Conservation (phyloP, 2,329 filamentous ascomycete genomes). For the Aspergillus texensis region DNA sequence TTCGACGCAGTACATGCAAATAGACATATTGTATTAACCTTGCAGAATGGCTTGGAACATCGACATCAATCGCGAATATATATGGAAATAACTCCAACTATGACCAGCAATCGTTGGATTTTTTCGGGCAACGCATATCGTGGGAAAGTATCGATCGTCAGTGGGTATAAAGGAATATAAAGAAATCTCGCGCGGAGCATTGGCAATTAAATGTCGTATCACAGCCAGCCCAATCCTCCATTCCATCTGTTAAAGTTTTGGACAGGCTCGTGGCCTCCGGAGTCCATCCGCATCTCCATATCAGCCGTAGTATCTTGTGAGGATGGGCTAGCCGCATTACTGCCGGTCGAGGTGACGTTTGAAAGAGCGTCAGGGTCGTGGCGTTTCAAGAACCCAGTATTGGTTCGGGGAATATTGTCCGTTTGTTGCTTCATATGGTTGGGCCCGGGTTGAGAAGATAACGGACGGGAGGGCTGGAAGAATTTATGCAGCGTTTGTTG, state of each 20-base stretch:
- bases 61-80: not conserved
- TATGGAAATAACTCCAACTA: not conserved
- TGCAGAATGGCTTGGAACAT: not conserved
- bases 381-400: conserved; percentile 23
- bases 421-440: conserved; percentile 19
- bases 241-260: conserved; percentile 28
- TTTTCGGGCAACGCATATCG: not conserved
- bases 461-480: conserved; percentile 35
- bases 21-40: not conserved
- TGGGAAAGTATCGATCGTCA: not conserved
- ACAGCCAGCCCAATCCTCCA: conserved; percentile 38
- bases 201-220: conserved; percentile 5
- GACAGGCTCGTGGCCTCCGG: conserved; percentile 25
- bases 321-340: conserved; percentile 27
- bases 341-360: conserved; percentile 20
- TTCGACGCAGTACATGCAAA: not conserved
- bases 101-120: conserved; percentile 7
- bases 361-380: conserved; percentile 22
- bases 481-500: conserved; percentile 45
- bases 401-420: conserved; percentile 21
- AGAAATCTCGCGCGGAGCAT: not conserved
- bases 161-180: not conserved
- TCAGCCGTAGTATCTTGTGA: conserved; percentile 26
- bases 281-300: conserved; percentile 37
- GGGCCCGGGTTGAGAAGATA: conserved; percentile 20